Evolutionary conservation across 139 green algal species (phyloP).

Genomic region (Ettlia oleoabundans): DNA sequence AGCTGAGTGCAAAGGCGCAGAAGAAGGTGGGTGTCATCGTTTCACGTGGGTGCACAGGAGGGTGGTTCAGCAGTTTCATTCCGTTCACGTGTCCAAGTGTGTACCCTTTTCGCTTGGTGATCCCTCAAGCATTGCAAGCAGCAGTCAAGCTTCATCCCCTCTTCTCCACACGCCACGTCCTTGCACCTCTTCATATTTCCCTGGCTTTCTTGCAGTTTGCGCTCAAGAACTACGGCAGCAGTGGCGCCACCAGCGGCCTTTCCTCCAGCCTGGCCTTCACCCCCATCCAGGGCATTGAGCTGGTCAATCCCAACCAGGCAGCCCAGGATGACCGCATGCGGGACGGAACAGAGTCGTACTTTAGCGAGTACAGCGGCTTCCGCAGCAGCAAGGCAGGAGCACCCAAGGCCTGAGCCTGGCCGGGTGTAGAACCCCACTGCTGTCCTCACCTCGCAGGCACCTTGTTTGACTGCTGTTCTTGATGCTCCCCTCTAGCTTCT

Average conservation of each 20-base stretch:
- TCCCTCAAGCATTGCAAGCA: too few relatives aligned
- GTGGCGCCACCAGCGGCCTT: constrained; percentile 73
- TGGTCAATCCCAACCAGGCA: constrained; percentile 75
- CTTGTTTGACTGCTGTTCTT: background rate
- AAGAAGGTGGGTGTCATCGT: constrained; percentile 74
- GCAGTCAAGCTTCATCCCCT: too few relatives aligned
- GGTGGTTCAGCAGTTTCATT: too few relatives aligned
- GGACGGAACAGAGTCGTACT: constrained; percentile 89
- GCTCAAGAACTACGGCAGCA: constrained; percentile 47
- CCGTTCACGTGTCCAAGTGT: too few relatives aligned
- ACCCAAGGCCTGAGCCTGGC: background rate
- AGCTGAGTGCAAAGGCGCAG: constrained; percentile 73
- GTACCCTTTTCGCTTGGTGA: too few relatives aligned
- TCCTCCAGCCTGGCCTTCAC: constrained; percentile 95
- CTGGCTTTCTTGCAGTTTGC: constrained; percentile 1
- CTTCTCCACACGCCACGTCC: too few relatives aligned
- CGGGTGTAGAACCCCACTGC: too few relatives aligned
- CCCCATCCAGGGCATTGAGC: constrained; percentile 96
- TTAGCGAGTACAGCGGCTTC: constrained; percentile 87
- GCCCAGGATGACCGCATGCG: constrained; percentile 46
- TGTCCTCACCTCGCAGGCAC: too few relatives aligned
- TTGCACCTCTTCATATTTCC: background rate
- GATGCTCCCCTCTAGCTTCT: too few relatives aligned
- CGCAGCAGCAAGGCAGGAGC: constrained; percentile 7
- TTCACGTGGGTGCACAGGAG: background rate